phyloP scores from a whole-genome alignment of 306 rosid genomes.

The Glycyrrhiza uralensis region DNA sequence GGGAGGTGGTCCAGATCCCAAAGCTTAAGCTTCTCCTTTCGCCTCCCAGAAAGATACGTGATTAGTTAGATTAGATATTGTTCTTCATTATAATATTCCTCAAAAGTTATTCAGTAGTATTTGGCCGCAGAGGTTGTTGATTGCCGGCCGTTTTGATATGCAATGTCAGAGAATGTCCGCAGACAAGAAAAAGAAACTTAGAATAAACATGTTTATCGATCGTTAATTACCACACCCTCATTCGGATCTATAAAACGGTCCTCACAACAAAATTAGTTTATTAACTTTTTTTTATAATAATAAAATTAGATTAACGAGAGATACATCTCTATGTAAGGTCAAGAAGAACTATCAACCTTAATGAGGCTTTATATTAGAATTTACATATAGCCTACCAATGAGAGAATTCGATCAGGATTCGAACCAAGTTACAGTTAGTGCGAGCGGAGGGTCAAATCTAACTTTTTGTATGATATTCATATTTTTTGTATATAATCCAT shows the following conservation, averaged over 20 bases:
- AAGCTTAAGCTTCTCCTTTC: not conserved
- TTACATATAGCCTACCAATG: too few relatives aligned
- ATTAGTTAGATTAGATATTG: slow-evolving; percentile 17
- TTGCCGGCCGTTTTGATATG: slow-evolving; percentile 31
- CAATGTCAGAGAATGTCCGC: slow-evolving; percentile 26
- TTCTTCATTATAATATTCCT: not conserved
- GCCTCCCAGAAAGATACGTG: slow-evolving; percentile 30
- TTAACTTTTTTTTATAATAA: too few relatives aligned
- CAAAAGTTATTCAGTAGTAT: not conserved
- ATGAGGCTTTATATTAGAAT: too few relatives aligned
- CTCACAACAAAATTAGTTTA: not conserved
- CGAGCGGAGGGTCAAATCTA: too few relatives aligned
- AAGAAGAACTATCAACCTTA: too few relatives aligned
- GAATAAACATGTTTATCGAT: not conserved
- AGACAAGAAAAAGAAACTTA: not conserved
- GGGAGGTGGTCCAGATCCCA: slow-evolving; percentile 21
- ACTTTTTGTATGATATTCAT: not conserved
- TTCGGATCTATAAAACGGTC: not conserved
- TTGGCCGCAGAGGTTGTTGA: slow-evolving; percentile 3
- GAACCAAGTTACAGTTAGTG: too few relatives aligned
- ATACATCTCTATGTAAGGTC: too few relatives aligned
- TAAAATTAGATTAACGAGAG: too few relatives aligned
- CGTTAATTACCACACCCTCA: too few relatives aligned
- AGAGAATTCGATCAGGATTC: too few relatives aligned
- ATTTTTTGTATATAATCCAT: not conserved